Base-by-base conservation (phyloP, 2,329 filamentous ascomycete genomes). In the Phaeosphaeria sp. region DNA sequence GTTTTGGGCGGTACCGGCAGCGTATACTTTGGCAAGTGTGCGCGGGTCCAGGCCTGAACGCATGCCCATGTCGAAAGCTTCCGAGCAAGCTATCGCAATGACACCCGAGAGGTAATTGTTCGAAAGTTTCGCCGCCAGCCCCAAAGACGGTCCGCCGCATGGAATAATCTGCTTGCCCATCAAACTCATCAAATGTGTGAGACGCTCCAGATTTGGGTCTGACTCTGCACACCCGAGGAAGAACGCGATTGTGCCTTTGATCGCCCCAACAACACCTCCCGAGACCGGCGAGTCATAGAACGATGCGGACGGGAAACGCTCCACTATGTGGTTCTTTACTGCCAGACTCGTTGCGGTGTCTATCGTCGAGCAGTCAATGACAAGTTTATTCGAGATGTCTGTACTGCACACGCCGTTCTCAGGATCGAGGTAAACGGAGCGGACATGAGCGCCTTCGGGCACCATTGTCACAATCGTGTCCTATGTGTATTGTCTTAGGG, bases 11-110 rank as follows among this genome's bases (percentile, higher is more conserved):
- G 83, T 85, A 0, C 82, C 80, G 1, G 82, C 80, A 17, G 79
- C 78, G 59, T 82, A 85, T 4, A 86, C 81, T 47, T 80, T 81
- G 1, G 81, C 79, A 22, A 88, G 75, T 2, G 84, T 79, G 4
- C 81, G 72, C 0, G 85, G 83, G 58, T 87, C 83, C 54, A 88
- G 75, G 0, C 86, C 85, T 6, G 82, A 80, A 1, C 79, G 74
- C 77, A 88, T 88, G 0, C 85, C 85, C 71, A 88, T 85, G 57
- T 87, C 82, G 77, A 88, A 83, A 0, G 85, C 84, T 68, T 88
- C 86, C 0, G 83, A 80, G 44, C 78, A 81, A 0, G 85, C 85
- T 52, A 88, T 85, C 6, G 85, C 82, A 56, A 88, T 87, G 21
- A 87, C 75, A 0, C 84, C 85, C 0, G 82, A 85, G 49, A 83